These are phyloP conservation scores for Alternaria ventricosa DNA, from an alignment of 2,329 filamentous ascomycete genomes.

Conservation along the genomic window DNA sequence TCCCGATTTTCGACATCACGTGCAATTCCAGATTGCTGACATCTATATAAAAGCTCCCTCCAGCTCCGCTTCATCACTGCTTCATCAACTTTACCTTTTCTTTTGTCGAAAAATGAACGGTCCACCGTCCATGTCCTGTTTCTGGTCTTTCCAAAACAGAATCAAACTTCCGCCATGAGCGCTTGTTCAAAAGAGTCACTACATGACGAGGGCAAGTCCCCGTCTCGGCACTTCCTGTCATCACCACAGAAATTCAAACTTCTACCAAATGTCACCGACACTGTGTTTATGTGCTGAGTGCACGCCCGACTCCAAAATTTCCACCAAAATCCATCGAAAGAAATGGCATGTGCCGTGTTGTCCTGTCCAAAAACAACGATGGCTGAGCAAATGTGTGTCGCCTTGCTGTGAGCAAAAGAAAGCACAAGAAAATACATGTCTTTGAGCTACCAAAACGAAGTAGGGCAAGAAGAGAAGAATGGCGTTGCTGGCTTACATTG, in stretches of 20 bases:
- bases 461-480: neutral
- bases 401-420: neutral
- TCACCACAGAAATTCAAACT: too few relatives aligned
- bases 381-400: neutral
- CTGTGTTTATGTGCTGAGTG: neutral
- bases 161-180: too few relatives aligned
- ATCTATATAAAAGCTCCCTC: too few relatives aligned
- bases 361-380: neutral
- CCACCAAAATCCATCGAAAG: neutral
- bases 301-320: neutral
- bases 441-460: neutral
- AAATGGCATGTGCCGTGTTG: accelerated
- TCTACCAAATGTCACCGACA: neutral
- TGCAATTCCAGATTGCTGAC: too few relatives aligned
- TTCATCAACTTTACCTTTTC: neutral
- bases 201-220: too few relatives aligned
- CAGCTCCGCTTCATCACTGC: too few relatives aligned
- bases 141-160: too few relatives aligned
- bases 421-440: neutral
- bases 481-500: neutral
- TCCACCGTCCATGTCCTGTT: too few relatives aligned
- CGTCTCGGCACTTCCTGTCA: too few relatives aligned
- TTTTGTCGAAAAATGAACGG: neutral
- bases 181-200: too few relatives aligned
- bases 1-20: neutral